Conservation (phyloP, 805 yeast genomes). For the Torulaspora delbrueckii region DNA sequence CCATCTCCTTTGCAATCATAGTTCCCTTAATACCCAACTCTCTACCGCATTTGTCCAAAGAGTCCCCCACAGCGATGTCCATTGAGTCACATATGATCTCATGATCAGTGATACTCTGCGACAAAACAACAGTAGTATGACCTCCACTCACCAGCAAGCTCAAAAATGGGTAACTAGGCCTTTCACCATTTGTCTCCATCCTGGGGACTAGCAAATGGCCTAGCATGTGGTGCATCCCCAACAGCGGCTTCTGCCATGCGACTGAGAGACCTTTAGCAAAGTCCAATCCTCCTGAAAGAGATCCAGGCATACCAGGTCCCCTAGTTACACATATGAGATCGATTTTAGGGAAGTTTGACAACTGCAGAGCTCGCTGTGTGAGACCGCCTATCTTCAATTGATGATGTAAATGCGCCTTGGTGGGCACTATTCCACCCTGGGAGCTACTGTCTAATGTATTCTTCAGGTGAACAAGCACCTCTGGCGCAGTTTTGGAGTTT, state of each 20-base stretch:
- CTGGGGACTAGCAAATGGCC: slow-evolving; percentile 79
- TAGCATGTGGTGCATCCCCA: slow-evolving; percentile 95
- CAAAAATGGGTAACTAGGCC: slow-evolving; percentile 60
- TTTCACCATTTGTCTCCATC: slow-evolving; percentile 39
- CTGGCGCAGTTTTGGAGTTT: slow-evolving; percentile 14
- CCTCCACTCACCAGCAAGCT: slow-evolving; percentile 89
- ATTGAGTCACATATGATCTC: slow-evolving; percentile 66
- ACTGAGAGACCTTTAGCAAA: slow-evolving; percentile 78
- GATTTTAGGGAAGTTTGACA: slow-evolving; percentile 35
- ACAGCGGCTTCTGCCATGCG: slow-evolving; percentile 70
- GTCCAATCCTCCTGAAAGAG: slow-evolving; percentile 75
- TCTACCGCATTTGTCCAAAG: slow-evolving; percentile 88
- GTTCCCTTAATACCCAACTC: slow-evolving; percentile 74
- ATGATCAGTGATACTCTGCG: slow-evolving; percentile 58
- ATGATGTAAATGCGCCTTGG: slow-evolving; percentile 78
- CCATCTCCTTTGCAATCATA: slow-evolving; percentile 84
- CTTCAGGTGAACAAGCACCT: slow-evolving; percentile 51
- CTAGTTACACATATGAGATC: slow-evolving; percentile 85
- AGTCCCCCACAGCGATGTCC: slow-evolving; percentile 92
- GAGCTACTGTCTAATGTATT: slow-evolving; percentile 58
- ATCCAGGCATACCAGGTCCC: slow-evolving; percentile 96
- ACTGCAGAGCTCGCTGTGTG: slow-evolving; percentile 42
- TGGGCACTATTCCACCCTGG: slow-evolving; percentile 85
- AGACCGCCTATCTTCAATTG: slow-evolving; percentile 51
- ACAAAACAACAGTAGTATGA: slow-evolving; percentile 81